These are phyloP conservation scores for Pugionium dolabratum DNA, from an alignment of 345 rosid species.

Conservation along the genomic window DNA sequence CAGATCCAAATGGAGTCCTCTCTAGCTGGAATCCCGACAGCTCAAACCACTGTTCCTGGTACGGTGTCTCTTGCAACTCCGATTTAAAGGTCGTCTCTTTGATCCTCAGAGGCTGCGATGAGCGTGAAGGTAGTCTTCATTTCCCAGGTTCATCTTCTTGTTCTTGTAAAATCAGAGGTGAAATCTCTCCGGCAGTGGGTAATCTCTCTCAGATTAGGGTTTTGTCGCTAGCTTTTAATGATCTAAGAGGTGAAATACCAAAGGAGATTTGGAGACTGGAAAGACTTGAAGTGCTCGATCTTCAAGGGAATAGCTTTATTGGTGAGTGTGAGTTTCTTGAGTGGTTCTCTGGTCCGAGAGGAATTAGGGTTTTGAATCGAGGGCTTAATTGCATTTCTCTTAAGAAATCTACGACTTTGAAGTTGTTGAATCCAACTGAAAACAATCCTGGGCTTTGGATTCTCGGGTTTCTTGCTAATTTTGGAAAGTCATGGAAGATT, in stretches of 20 bases:
- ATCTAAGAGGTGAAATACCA: constrained; percentile 49
- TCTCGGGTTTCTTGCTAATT: constrained; percentile 37
- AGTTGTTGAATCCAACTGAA: constrained; percentile 34
- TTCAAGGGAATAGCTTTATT: constrained; percentile 46
- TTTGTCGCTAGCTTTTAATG: constrained; percentile 52
- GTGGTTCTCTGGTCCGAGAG: background rate
- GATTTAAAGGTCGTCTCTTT: constrained; percentile 43
- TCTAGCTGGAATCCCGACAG: constrained; percentile 45
- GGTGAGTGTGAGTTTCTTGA: no score
- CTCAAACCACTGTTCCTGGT: constrained; percentile 50
- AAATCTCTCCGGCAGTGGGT: constrained; percentile 37
- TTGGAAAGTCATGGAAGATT: constrained; percentile 34
- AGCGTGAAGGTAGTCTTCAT: constrained; percentile 14
- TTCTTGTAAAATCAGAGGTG: constrained; percentile 30
- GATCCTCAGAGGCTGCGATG: constrained; percentile 41
- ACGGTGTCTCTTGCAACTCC: constrained; percentile 53
- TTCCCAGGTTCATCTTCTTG: constrained; percentile 32
- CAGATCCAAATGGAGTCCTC: constrained; percentile 48
- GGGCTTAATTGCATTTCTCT: constrained; percentile 21
- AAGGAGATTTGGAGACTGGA: constrained; percentile 46
- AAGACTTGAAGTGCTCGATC: constrained; percentile 48
- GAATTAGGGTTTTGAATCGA: constrained; percentile 43
- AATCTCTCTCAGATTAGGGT: constrained; percentile 48
- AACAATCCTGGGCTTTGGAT: constrained; percentile 38
- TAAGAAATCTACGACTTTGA: no score